These are phyloP conservation scores for Ophiostoma sp. DNA, from an alignment of 2,329 filamentous ascomycete species.

Conservation along the genomic window DNA sequence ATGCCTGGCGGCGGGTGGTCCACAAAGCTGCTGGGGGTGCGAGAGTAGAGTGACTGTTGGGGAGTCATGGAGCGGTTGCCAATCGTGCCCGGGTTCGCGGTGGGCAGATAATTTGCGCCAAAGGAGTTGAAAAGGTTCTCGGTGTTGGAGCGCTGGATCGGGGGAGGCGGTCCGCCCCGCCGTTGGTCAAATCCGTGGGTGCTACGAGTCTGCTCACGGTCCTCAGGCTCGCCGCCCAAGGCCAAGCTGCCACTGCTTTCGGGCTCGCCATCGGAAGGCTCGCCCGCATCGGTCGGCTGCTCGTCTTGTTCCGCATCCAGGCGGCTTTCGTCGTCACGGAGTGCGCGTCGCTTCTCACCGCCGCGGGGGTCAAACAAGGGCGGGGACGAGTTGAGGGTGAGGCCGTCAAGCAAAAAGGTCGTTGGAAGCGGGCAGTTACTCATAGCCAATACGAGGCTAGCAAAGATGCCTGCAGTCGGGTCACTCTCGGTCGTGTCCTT, in stretches of 20 bases:
- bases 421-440: conserved; percentile 40
- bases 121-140: conserved; percentile 58
- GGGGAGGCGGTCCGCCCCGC: conserved; percentile 70
- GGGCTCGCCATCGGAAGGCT: conserved; percentile 67
- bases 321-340: conserved; percentile 69
- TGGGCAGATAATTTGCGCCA: conserved; percentile 49
- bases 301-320: conserved; percentile 52
- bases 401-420: conserved; percentile 31
- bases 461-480: conserved; percentile 35
- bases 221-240: conserved; percentile 89
- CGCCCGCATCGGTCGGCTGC: conserved; percentile 43
- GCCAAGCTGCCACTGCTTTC: conserved; percentile 84
- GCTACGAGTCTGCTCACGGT: conserved; percentile 60
- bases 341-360: conserved; percentile 75
- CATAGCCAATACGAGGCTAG: conserved; percentile 42
- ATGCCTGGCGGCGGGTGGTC: conserved; percentile 46
- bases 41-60: conserved; percentile 54
- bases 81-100: conserved; percentile 37
- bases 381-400: conserved; percentile 52
- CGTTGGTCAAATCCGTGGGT: conserved; percentile 56
- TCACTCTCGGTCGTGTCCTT: conserved; percentile 27
- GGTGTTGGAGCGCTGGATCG: conserved; percentile 65
- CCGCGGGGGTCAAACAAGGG: conserved; percentile 81
- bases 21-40: conserved; percentile 60
- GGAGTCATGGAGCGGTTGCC: conserved; percentile 33